Base-by-base conservation (phyloP, 2,329 filamentous ascomycete genomes). In the Colletotrichum phormii region DNA sequence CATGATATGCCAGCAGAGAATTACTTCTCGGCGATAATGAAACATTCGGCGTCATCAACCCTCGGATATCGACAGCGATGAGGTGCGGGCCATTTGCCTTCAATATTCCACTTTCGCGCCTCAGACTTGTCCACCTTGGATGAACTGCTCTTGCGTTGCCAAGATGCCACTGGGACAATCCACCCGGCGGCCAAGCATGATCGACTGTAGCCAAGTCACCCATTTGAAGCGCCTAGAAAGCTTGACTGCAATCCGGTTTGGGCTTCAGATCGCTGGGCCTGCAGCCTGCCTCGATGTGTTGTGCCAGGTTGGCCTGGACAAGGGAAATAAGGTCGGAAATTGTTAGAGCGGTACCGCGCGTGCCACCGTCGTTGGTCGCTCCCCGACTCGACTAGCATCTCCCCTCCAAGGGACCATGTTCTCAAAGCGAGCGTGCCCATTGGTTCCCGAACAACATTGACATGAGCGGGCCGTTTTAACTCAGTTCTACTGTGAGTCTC, bases 321-420 rank as follows among this genome's bases (percentile, higher is more conserved):
- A 29, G 24, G 31, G 55, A 42, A 33, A 46, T 60, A 54, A 31
- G 31, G 12, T 31, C 29, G 59, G 53, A 53, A 42, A 35, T 68
- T 67, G 62, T 54, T 62, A 42, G 42, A 22, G 63, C 63, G 35
- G 22, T 60, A 59, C 51, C 33, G 58, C 35, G 12, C 31, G 12
- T 37, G 35, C 51, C 29, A 33, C 24, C 9, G 29, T 35, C 26
- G 26, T 26, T 9, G 24, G 24, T 22, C 8, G 42, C 22, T 13
- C 13, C 51, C 22, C 24, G 13, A 24, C 29, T 31, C 24, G 49
- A 42, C 31, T 15, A 26, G 59, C 66, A 64, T 64, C 55, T 11
- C 71, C 66, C 46, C 22, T 37, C 24, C 24, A 15, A 46, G 61
- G 37, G 66, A 29, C 71, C 66, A 71, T 72, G 60, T 65, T 71